Evolutionary conservation across 306 rosid species (phyloP).

Genomic region (Rosa multiflora): DNA sequence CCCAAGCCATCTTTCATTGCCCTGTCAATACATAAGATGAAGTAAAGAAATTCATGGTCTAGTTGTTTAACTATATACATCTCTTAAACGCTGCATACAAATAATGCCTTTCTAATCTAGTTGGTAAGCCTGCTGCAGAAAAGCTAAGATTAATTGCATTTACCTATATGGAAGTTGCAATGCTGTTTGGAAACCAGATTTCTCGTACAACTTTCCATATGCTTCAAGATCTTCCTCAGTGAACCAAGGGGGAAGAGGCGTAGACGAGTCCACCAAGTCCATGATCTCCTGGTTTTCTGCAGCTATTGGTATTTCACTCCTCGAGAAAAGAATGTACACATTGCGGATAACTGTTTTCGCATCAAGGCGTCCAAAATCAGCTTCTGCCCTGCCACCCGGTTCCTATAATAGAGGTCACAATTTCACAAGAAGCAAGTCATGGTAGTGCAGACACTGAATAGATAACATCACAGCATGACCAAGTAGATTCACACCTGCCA

Average conservation of each 20-base stretch:
- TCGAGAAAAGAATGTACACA: constrained; percentile 69
- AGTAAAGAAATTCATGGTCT: constrained; percentile 10
- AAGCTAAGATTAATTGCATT: constrained; percentile 1
- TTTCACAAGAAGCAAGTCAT: not conserved
- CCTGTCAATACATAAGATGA: constrained; percentile 36
- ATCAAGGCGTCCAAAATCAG: constrained; percentile 80
- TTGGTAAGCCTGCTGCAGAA: not conserved
- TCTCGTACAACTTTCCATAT: constrained; percentile 65
- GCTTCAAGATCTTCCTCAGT: constrained; percentile 64
- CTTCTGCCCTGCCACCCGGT: constrained; percentile 72
- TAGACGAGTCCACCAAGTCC: constrained; percentile 72
- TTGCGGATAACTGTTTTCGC: constrained; percentile 63
- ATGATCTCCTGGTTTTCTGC: constrained; percentile 71
- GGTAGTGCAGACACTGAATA: too few relatives aligned
- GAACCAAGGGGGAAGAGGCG: constrained; percentile 81
- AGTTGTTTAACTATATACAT: not conserved
- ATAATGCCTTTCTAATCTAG: too few relatives aligned
- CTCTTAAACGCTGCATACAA: not conserved
- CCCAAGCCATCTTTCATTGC: constrained; percentile 39
- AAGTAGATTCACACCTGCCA: constrained; percentile 49
- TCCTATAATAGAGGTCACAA: constrained; percentile 29
- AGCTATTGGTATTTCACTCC: constrained; percentile 67
- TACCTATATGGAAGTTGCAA: constrained; percentile 80
- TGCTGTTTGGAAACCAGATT: constrained; percentile 71
- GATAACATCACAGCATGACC: not conserved